Evolutionary conservation across 257 asterid genomes (phyloP).

Genomic region (Solanum appendiculatum): DNA sequence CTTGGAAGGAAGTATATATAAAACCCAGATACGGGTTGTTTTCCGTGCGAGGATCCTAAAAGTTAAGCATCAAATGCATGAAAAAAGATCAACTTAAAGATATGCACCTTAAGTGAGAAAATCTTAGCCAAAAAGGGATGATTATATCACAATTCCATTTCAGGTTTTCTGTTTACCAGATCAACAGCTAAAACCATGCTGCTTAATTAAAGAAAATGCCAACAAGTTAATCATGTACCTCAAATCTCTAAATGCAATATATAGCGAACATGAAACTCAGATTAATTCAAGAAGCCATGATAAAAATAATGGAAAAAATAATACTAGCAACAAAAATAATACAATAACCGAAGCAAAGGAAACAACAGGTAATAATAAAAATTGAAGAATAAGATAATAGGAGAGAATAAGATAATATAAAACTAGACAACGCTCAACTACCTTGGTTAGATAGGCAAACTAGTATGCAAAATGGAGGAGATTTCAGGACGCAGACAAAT

Average conservation of each 20-base stretch:
- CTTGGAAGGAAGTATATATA: constrained; percentile 75
- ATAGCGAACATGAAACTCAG: neutral
- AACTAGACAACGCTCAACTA: neutral
- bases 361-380: neutral
- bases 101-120: neutral
- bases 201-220: neutral
- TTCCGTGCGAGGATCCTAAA: constrained; percentile 71
- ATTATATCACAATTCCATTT: neutral
- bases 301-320: neutral
- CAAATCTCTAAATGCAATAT: neutral
- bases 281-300: neutral
- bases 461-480: neutral
- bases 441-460: neutral
- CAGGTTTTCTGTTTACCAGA: neutral
- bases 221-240: neutral
- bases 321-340: neutral
- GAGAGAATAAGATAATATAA: neutral
- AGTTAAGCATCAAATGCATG: neutral
- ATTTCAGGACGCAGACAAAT: neutral
- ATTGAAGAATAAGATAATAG: neutral
- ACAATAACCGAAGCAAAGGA: neutral
- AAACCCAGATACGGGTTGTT: constrained; percentile 80
- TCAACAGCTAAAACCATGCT: neutral
- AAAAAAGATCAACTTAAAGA: neutral
- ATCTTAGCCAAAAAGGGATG: neutral